A percentile compares a stretch with the other conserved stretches of the same genome.
These are phyloP conservation scores for Fusarium begoniae DNA, from an alignment of 2,329 filamentous ascomycete species.

Conservation along the genomic window DNA sequence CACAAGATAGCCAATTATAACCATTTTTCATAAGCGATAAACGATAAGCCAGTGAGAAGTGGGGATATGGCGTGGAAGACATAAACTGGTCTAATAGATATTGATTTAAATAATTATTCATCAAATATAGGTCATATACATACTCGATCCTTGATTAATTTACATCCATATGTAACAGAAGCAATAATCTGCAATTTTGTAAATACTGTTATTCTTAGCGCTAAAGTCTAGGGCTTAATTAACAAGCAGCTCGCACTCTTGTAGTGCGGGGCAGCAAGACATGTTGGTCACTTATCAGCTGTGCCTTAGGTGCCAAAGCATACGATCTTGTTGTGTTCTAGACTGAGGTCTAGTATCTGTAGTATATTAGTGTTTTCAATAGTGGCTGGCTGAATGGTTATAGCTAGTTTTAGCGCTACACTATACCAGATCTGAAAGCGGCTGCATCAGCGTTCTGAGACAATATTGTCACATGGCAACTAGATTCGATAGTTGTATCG, in stretches of 20 bases:
- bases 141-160: not conserved
- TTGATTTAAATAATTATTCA: too few relatives aligned
- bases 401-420: accelerated
- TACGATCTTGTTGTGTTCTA: accelerated
- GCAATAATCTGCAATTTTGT: not conserved
- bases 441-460: not conserved
- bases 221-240: not conserved
- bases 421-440: not conserved
- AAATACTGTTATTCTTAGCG: not conserved
- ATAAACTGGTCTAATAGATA: too few relatives aligned
- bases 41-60: not conserved
- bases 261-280: too few relatives aligned
- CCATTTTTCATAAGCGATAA: not conserved
- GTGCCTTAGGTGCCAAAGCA: not conserved
- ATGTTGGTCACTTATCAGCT: not conserved
- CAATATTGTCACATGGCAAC: not conserved
- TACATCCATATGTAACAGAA: not conserved
- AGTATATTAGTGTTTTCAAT: not conserved
- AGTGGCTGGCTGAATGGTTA: not conserved
- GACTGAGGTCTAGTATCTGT: not conserved
- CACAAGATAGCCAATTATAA: not conserved
- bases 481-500: not conserved
- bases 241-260: not conserved
- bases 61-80: too few relatives aligned
- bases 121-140: too few relatives aligned